Conservation (phyloP, 2,329 filamentous ascomycete genomes). For the Alternaria consortialis region DNA sequence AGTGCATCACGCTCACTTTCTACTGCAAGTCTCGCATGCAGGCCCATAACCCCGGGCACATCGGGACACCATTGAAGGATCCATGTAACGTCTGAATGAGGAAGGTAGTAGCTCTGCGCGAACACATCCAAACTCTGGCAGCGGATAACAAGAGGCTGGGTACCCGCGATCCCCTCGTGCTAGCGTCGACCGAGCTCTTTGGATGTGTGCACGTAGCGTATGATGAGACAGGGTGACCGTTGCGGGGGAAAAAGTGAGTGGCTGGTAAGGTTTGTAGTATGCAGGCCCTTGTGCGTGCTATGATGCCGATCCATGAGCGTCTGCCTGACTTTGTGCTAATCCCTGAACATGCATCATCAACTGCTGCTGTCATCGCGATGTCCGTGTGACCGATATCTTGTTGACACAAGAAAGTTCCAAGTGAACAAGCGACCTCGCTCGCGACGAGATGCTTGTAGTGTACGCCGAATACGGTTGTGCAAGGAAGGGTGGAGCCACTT, state of each 20-base stretch:
- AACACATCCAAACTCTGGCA: background rate
- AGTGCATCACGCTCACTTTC: background rate
- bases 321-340: background rate
- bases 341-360: background rate
- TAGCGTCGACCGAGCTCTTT: background rate
- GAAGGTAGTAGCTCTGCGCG: slow-evolving; percentile 1
- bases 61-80: background rate
- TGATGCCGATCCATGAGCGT: slow-evolving; percentile 15
- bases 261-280: slow-evolving; percentile 12
- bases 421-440: background rate
- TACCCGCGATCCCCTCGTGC: background rate
- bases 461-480: background rate
- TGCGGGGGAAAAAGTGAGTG: background rate
- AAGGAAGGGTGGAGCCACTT: slow-evolving; percentile 6
- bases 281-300: slow-evolving; percentile 12
- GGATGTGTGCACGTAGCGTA: slow-evolving; percentile 10
- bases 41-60: background rate
- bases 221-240: slow-evolving; percentile 11
- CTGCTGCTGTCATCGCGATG: background rate
- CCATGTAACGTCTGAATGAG: slow-evolving; percentile 3
- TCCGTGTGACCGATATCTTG: background rate
- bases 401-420: background rate
- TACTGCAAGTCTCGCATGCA: slow-evolving; percentile 1
- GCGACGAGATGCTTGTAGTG: background rate
- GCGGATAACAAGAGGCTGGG: background rate